phyloP scores from a whole-genome alignment of 352 stramenopile genomes.

The Blastocystis sp. region DNA sequence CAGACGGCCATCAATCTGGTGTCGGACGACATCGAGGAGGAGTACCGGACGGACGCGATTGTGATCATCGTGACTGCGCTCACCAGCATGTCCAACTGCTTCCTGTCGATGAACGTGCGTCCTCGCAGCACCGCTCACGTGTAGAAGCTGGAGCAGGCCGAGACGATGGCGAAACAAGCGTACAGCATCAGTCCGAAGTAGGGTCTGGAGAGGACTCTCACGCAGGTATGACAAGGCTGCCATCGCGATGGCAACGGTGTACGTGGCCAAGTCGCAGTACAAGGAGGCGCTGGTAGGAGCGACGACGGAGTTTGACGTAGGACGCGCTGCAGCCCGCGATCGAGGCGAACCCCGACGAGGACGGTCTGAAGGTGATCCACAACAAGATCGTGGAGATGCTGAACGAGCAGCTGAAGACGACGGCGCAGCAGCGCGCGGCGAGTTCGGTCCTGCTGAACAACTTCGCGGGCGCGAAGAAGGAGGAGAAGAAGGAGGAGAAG shows the following conservation, averaged over 20 bases:
- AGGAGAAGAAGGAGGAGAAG: background rate
- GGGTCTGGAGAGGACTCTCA: background rate
- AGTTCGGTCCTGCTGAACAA: background rate
- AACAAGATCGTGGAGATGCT: slow-evolving; percentile 31
- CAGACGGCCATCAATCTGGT: slow-evolving; percentile 3
- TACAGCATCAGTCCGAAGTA: background rate
- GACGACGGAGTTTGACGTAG: background rate
- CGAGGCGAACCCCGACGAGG: background rate
- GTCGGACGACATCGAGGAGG: background rate
- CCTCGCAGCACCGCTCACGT: background rate
- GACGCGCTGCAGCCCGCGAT: background rate
- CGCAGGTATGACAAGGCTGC: background rate
- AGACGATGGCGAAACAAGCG: slow-evolving; percentile 26
- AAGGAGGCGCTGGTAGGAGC: background rate
- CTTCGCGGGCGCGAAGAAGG: background rate
- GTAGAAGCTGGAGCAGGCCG: slow-evolving; percentile 2
- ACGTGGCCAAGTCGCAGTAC: background rate
- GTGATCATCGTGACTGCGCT: background rate
- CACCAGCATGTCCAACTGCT: background rate
- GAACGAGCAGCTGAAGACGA: background rate
- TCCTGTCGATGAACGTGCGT: background rate
- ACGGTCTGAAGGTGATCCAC: background rate
- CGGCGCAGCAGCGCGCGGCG: background rate
- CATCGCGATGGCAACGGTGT: slow-evolving; percentile 13
- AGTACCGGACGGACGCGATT: background rate